Evolutionary conservation across 495 filamentous ascomycete genomes (phyloP), one percentile per base, ranked within the genome.

Genomic region (Neurospora hispaniola): DNA sequence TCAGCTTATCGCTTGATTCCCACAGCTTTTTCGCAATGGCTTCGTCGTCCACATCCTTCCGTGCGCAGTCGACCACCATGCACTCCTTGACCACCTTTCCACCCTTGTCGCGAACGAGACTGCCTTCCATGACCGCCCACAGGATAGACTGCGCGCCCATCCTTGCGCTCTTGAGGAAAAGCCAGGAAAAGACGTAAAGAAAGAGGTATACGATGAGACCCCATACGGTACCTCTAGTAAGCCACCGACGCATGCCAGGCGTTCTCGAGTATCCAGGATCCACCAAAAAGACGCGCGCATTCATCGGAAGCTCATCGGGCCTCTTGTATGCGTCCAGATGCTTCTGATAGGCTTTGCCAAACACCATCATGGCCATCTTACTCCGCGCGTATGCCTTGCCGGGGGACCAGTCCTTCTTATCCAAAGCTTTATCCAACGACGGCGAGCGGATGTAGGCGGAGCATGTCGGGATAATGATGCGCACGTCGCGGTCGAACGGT

Each of bases 31-130:
- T 94, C 62, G 92, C 94, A 54, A 90, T 80, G 68, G 86, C 87
- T 75, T 96, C 93, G 78, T 96, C 90, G 69, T 85, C 85, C n/a
- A 98, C 85, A 76, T 96, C 93, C n/a, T 80, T 82, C 74, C 91
- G 84, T 72, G 89, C 86, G 76, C 86, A 91, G 77, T 89, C 87
- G 27, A 93, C 84, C 81, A 93, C 89, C 70, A 87, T 88, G 78
- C 95, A 98, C 80, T 99, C 96, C 83, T 97, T 97, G 75, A 98
- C 83, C 75, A 95, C 78, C 44, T 87, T 88, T 39, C 93, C 94
- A 2, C 89, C 91, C 20, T 80, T 75, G 5, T 87, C 91, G 59
- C 87, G 86, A 6, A 85, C 88, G 46, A 90, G 86, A 16, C 84
- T 83, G 39, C 85, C 88, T 41, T 97, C 94, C 93, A 98, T 94